Base-by-base conservation (phyloP, 1,139 yeast genomes). In the Blastobotrys arbuscula region DNA sequence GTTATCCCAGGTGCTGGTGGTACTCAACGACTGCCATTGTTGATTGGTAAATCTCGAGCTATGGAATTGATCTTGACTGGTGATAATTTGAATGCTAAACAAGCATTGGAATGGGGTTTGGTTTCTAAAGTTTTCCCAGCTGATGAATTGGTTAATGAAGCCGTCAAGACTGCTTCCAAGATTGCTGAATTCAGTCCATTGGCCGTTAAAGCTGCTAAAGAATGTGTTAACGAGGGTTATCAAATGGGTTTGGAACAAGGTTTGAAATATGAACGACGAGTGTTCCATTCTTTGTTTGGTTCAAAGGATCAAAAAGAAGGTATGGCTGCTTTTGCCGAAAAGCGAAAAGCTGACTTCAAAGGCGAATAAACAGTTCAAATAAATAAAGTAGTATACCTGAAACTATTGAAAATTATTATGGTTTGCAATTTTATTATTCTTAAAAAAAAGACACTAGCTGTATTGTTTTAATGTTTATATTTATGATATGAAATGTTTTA, bases 1-100 rank as follows among this genome's bases (percentile, higher is more conserved):
- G 68, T 75, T 35, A 69, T 76, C 44, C 80, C 80, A 31, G 80
- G 80, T 4, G 77, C 76, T 18, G 79, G 79, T 23, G 79, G 78
- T 21, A 71, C 79, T 7, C 79, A 75, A 61, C 65, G 79, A 34
- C 65, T 75, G 43, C 66, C 73, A 26, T 63, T 69, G 45, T 70
- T 74, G 20, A 67, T 76, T 54, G 80, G 80, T 30, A 75, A 75
- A 62, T 62, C 75, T 21, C 64, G 68, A 38, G 78, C 80, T 23
- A 72, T 73, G 71, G 79, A 76, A 56, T 55, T 66, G 40, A 70
- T 74, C 42, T 64, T 76, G 39, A 75, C 79, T 13, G 79, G 80
- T 34, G 66, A 69, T 20, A 68, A 62, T 47, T 68, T 76, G 57
- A 50, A 65, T 18, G 79, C 76, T 12, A 61, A 64, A 47, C 68